Evolutionary conservation across 2,329 filamentous ascomycete species (phyloP).

Genomic region (Nakataea oryzae): DNA sequence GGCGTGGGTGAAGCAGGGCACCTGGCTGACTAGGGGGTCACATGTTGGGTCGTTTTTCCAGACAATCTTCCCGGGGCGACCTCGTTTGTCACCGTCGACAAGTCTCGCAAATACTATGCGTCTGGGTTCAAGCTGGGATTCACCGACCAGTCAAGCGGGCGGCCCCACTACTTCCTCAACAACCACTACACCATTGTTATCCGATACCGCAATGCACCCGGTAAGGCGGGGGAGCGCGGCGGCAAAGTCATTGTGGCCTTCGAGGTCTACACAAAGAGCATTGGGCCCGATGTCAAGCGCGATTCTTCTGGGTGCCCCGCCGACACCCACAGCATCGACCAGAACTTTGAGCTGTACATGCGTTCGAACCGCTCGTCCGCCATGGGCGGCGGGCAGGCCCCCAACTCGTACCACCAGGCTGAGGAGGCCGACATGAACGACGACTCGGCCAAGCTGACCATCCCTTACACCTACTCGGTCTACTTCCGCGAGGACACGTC

Average conservation of each 20-base stretch:
- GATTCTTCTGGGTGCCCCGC: constrained; percentile 56
- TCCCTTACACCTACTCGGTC: constrained; percentile 82
- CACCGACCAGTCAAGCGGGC: constrained; percentile 50
- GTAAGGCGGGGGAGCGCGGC: constrained; percentile 55
- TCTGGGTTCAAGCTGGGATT: constrained; percentile 84
- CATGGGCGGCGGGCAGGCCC: constrained; percentile 21
- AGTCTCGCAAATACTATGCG: constrained; percentile 77
- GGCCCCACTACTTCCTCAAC: constrained; percentile 64
- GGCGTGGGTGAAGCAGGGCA: neutral
- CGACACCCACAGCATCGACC: constrained; percentile 51
- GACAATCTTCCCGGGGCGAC: constrained; percentile 86
- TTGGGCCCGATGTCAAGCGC: constrained; percentile 50
- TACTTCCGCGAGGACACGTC: constrained; percentile 78
- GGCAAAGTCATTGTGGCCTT: constrained; percentile 80
- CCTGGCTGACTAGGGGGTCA: neutral
- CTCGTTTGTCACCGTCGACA: constrained; percentile 79
- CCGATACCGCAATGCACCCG: constrained; percentile 62
- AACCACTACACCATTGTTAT: constrained; percentile 84
- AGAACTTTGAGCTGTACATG: constrained; percentile 60
- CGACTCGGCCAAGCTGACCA: constrained; percentile 55
- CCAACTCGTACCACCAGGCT: constrained; percentile 47
- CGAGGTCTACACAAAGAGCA: constrained; percentile 81
- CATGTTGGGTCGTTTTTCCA: neutral
- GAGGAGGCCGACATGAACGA: constrained; percentile 46
- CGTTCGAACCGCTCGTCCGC: constrained; percentile 49